Base-by-base conservation (phyloP, 495 filamentous ascomycete species). In the Penicillium flavigenum region DNA sequence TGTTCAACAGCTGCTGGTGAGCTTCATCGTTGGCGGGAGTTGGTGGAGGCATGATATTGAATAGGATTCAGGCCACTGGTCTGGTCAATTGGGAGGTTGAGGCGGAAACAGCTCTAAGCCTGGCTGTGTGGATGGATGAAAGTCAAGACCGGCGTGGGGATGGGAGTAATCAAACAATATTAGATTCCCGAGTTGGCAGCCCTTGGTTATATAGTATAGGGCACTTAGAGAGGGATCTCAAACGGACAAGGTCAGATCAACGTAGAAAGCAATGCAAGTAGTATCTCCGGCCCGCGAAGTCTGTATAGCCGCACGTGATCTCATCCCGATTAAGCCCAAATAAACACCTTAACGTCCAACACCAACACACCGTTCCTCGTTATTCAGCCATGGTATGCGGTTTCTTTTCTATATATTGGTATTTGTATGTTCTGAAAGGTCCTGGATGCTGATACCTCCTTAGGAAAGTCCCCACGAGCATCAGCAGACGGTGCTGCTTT, bases 381-480 rank as follows among this genome's bases (percentile, higher is more conserved):
- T 36, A 11, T 16, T 31, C 19, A 56, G 58, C 10, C 49, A 63
- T 65, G 64, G 64, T 69, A 63, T n/a, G 58, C 19, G 11, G 16
- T 29, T 10, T 41, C 1, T 48, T 2, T 20, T 12, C n/a, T 10
- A 11, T 32, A 10, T 19, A 1, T 11, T 26, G 7, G 5, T 16
- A 3, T 45, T 22, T 0, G 11, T 17, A 29, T 17, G 10, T 1
- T 31, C 14, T 48, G 27, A 2, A 38, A 41, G 24, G 1, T 5
- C 12, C n/a, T 26, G 51, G 32, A 44, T 32, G 12, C 54, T 57
- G 24, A 58, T 16, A n/a, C 39, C 14, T 26, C 7, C 57, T 32
- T 63, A 96, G 94, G 94, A 98, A 72, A 94, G 89, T 68, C 94
- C 94, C 46, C 94, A 98, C 68, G 94, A 98, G 69, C 91, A 97